Conservation (phyloP, 2,329 filamentous ascomycete genomes). For the Penicillium capsulatum region DNA sequence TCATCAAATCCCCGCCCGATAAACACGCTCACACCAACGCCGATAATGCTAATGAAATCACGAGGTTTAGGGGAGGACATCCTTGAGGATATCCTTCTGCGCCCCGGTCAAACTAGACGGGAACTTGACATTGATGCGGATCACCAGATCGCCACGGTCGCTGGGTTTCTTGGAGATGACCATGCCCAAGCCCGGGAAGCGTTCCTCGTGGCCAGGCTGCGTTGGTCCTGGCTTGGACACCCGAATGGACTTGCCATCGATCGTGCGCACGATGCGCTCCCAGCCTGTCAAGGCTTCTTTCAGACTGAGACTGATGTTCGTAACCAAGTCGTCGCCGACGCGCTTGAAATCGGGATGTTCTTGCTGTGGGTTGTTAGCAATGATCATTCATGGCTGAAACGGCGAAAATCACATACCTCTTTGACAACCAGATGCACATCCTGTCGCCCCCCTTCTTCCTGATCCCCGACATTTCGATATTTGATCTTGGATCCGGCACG, state of each 20-base stretch:
- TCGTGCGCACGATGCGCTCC: slow-evolving; percentile 85
- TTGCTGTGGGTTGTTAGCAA: slow-evolving; percentile 62
- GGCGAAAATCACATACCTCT: slow-evolving; percentile 61
- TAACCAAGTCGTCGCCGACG: slow-evolving; percentile 80
- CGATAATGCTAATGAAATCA: slow-evolving; percentile 19
- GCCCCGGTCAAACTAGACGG: slow-evolving; percentile 68
- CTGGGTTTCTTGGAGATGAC: slow-evolving; percentile 84
- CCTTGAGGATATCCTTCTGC: slow-evolving; percentile 77
- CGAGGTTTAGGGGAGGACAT: slow-evolving; percentile 58
- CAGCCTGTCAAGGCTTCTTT: slow-evolving; percentile 95
- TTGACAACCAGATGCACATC: slow-evolving; percentile 92
- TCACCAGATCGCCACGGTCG: slow-evolving; percentile 79
- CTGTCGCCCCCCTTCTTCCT: slow-evolving; percentile 92
- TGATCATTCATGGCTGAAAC: background rate
- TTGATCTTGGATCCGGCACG: slow-evolving; percentile 99
- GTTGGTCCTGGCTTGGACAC: slow-evolving; percentile 81
- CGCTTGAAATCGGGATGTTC: slow-evolving; percentile 77
- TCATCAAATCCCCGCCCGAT: slow-evolving; percentile 15
- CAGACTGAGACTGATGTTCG: slow-evolving; percentile 73
- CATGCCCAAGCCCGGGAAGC: slow-evolving; percentile 86
- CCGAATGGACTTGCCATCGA: slow-evolving; percentile 80
- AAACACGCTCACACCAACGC: slow-evolving; percentile 25
- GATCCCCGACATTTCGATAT: slow-evolving; percentile 94
- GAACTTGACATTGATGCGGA: slow-evolving; percentile 91
- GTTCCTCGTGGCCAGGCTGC: slow-evolving; percentile 74